phyloP scores from a whole-genome alignment of 164 flowering plant species.

The Aristolochia fimbriata region DNA sequence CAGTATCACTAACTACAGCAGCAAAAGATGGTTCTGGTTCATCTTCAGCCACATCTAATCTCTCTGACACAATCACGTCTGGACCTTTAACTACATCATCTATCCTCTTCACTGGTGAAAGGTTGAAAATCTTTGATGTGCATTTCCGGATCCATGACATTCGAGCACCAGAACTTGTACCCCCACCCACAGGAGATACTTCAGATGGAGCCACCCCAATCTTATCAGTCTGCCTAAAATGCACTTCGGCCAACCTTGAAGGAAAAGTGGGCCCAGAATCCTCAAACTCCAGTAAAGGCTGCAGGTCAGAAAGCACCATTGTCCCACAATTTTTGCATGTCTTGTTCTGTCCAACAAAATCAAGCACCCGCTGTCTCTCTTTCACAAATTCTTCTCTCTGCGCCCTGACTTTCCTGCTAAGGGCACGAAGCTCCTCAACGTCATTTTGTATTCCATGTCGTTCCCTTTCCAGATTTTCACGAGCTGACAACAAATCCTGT shows the following conservation, averaged over 20 bases:
- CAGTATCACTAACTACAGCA: slow-evolving; percentile 19
- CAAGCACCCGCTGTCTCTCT: slow-evolving; percentile 38
- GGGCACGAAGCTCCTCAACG: slow-evolving; percentile 49
- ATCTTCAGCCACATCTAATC: slow-evolving; percentile 10
- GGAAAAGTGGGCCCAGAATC: slow-evolving; percentile 22
- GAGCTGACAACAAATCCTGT: slow-evolving; percentile 27
- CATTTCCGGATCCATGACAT: slow-evolving; percentile 62
- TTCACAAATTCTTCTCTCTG: slow-evolving; percentile 43
- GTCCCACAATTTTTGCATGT: slow-evolving; percentile 55
- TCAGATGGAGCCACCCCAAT: slow-evolving; percentile 16
- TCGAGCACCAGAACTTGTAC: slow-evolving; percentile 21
- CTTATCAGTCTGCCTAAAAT: slow-evolving; percentile 15
- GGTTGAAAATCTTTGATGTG: slow-evolving; percentile 37
- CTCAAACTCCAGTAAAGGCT: slow-evolving; percentile 28
- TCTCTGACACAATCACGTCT: slow-evolving; percentile 3
- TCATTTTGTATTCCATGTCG: slow-evolving; percentile 61
- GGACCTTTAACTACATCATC: slow-evolving; percentile 5
- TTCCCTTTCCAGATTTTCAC: slow-evolving; percentile 42
- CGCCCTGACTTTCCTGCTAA: slow-evolving; percentile 49
- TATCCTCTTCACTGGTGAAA: slow-evolving; percentile 18
- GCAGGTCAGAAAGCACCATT: slow-evolving; percentile 40
- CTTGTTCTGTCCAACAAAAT: slow-evolving; percentile 48
- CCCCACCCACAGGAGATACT: slow-evolving; percentile 18
- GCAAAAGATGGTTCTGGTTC: slow-evolving; percentile 15
- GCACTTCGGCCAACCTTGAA: slow-evolving; percentile 24